Evolutionary conservation across 2,329 filamentous ascomycete species (phyloP).

Genomic region (Pseudocercospora macadamiae): DNA sequence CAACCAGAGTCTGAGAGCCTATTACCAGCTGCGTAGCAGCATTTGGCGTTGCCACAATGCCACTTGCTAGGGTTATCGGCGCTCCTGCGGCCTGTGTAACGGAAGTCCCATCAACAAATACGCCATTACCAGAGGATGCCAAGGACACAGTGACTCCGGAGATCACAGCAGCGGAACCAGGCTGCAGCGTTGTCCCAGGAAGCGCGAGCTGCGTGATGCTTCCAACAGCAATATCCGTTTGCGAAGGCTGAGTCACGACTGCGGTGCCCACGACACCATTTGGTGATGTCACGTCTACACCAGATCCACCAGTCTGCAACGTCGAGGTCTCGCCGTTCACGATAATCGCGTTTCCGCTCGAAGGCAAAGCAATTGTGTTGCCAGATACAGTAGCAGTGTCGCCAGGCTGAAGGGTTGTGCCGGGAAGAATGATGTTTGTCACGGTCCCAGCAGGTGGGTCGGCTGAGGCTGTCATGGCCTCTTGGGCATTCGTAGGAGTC

Average conservation of each 20-base stretch:
- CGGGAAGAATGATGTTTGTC: neutral
- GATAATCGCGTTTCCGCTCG: slow-evolving; percentile 2
- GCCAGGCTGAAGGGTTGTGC: neutral
- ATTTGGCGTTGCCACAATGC: slow-evolving; percentile 16
- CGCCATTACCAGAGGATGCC: neutral
- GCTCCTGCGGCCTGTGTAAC: neutral
- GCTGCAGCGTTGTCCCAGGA: slow-evolving; percentile 13
- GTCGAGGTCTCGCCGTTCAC: slow-evolving; percentile 13
- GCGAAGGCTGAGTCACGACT: neutral
- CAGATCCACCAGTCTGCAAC: slow-evolving; percentile 4
- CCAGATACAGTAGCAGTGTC: slow-evolving; percentile 6
- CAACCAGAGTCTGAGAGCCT: slow-evolving; percentile 14
- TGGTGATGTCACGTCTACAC: neutral
- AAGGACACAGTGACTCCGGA: slow-evolving; percentile 20
- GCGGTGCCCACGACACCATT: neutral
- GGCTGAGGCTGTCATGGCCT: neutral
- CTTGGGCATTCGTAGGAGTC: neutral
- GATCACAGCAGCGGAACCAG: slow-evolving; percentile 15
- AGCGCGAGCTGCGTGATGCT: slow-evolving; percentile 11
- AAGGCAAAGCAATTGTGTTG: slow-evolving; percentile 6
- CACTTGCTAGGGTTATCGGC: slow-evolving; percentile 12
- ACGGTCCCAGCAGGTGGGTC: neutral
- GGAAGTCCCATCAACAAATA: slow-evolving; percentile 14
- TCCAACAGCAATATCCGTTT: neutral
- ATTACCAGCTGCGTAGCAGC: slow-evolving; percentile 10